Conservation (phyloP, 2,329 filamentous ascomycete genomes). For the Gliomastix tumulicola region DNA sequence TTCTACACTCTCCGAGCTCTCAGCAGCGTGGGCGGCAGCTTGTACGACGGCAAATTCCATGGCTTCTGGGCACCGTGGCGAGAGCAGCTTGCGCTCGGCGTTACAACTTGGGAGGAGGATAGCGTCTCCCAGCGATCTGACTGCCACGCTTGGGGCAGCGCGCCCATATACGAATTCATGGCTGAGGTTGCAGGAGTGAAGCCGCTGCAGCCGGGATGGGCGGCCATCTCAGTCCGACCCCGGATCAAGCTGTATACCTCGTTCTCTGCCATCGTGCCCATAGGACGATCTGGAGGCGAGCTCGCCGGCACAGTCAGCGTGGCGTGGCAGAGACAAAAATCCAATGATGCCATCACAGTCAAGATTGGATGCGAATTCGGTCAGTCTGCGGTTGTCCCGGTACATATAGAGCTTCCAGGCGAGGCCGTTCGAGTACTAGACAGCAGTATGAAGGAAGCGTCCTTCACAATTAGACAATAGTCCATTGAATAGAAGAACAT, state of each 20-base stretch:
- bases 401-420: too few species aligned
- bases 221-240: background rate
- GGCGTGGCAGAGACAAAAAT: too few species aligned
- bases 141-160: constrained; percentile 11
- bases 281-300: too few species aligned
- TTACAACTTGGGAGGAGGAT: constrained; percentile 11
- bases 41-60: constrained; percentile 7
- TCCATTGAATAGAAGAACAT: too few species aligned
- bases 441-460: too few species aligned
- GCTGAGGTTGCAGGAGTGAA: constrained; percentile 8
- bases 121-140: constrained; percentile 10
- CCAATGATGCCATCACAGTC: too few species aligned
- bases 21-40: constrained; percentile 2
- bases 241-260: background rate
- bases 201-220: background rate
- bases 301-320: too few species aligned
- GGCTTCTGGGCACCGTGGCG: constrained; percentile 10
- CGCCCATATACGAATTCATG: constrained; percentile 11
- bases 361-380: too few species aligned
- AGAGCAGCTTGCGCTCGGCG: constrained; percentile 3
- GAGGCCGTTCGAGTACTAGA: too few species aligned
- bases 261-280: too few species aligned
- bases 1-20: constrained; percentile 10
- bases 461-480: too few species aligned
- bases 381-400: too few species aligned